phyloP scores from a whole-genome alignment of 768 basidiomycete species.

The Trametes cinnabarina region DNA sequence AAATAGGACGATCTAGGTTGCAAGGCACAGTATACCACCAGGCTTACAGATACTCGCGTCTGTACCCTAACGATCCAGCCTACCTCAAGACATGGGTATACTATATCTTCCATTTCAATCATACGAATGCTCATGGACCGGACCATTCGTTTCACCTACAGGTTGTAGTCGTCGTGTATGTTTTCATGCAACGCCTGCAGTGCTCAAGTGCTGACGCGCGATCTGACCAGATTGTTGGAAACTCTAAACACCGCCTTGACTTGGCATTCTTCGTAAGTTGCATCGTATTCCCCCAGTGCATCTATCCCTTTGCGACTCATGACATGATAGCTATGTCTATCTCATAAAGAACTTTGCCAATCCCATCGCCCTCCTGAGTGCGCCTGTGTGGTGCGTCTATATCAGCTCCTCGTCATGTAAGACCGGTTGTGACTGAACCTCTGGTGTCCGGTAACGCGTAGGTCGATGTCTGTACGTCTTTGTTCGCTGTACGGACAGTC shows the following conservation, averaged over 20 bases:
- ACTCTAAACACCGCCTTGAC: not conserved
- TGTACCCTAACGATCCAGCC: not conserved
- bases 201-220: not conserved
- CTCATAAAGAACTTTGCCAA: constrained; percentile 4
- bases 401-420: too few species aligned
- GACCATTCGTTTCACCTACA: not conserved
- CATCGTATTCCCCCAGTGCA: too few species aligned
- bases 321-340: not conserved
- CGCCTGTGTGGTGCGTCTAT: not conserved
- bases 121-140: not conserved
- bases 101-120: not conserved
- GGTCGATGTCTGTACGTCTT: not conserved
- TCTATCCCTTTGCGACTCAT: not conserved
- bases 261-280: constrained; percentile 1
- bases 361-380: not conserved
- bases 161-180: not conserved
- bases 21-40: constrained; percentile 1
- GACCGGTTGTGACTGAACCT: too few species aligned
- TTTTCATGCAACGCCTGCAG: not conserved
- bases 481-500: not conserved
- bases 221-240: not conserved
- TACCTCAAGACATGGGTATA: constrained; percentile 6
- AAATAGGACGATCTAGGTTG: not conserved
- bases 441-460: not conserved
- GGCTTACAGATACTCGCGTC: constrained; percentile 1